Conservation (phyloP, 2,329 filamentous ascomycete genomes). For the Clarireedia monteithiana region DNA sequence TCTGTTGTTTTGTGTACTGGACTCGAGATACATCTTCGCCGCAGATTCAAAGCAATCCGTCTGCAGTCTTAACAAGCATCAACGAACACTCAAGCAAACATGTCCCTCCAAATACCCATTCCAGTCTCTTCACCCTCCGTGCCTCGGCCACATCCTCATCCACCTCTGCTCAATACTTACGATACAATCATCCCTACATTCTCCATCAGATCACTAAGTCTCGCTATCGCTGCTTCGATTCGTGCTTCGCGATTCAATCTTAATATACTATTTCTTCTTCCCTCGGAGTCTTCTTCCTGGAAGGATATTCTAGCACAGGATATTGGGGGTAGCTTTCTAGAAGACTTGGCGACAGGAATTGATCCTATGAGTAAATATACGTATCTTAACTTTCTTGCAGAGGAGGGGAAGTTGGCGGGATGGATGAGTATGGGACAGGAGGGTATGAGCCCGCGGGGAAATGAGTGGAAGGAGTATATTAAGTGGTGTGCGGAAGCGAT, state of each 20-base stretch:
- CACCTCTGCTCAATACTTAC: not conserved
- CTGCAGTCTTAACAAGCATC: not conserved
- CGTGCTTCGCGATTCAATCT: not conserved
- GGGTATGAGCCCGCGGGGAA: not conserved
- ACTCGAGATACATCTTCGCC: too few relatives aligned
- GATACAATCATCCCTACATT: not conserved
- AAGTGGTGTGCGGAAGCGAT: not conserved
- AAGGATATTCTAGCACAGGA: not conserved
- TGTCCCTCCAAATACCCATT: constrained; percentile 2
- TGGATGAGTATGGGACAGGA: not conserved
- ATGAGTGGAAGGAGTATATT: constrained; percentile 2
- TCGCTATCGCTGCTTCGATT: constrained; percentile 1
- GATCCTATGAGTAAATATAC: constrained; percentile 7
- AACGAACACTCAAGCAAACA: not conserved
- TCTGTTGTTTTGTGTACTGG: too few relatives aligned
- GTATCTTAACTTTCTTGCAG: constrained; percentile 4
- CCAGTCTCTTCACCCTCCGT: not conserved
- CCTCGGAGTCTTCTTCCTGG: not conserved
- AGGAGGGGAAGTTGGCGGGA: not conserved
- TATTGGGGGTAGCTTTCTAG: not conserved
- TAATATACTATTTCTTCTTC: not conserved
- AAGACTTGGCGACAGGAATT: constrained; percentile 3
- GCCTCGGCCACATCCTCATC: not conserved
- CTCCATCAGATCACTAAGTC: constrained; percentile 4
- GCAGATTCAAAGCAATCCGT: not conserved